phyloP scores from a whole-genome alignment of 495 filamentous ascomycete genomes.

The Margaritispora aquatica region DNA sequence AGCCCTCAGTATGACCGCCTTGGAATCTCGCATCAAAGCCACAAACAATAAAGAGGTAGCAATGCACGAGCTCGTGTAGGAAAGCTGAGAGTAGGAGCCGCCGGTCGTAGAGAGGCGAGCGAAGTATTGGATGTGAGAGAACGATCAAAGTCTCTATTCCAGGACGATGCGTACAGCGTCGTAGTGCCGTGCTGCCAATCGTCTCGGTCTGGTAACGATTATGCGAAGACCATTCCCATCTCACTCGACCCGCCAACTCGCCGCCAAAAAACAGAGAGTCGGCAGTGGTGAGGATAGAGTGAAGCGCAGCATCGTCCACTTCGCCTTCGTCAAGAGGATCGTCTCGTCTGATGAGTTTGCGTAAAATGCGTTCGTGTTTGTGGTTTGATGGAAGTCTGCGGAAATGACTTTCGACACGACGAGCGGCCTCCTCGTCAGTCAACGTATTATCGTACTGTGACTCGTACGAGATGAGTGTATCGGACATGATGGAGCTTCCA shows the following conservation, averaged over 20 bases:
- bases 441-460: slow-evolving; percentile 12
- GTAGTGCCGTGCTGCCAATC: slow-evolving; percentile 48
- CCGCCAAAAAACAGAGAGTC: slow-evolving; percentile 50
- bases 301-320: slow-evolving; percentile 42
- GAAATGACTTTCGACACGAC: slow-evolving; percentile 13
- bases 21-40: slow-evolving; percentile 41
- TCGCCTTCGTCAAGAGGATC: slow-evolving; percentile 26
- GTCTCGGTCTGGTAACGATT: slow-evolving; percentile 33
- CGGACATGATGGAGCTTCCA: slow-evolving; percentile 22
- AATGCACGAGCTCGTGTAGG: slow-evolving; percentile 51
- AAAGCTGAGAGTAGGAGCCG: slow-evolving; percentile 50
- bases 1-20: slow-evolving; percentile 48
- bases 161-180: slow-evolving; percentile 27
- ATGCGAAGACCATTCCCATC: slow-evolving; percentile 43
- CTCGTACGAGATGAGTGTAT: slow-evolving; percentile 6
- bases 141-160: slow-evolving; percentile 52
- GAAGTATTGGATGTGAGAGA: slow-evolving; percentile 43
- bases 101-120: slow-evolving; percentile 37
- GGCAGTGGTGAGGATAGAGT: slow-evolving; percentile 42
- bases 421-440: slow-evolving; percentile 15
- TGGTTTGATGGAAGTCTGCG: neutral
- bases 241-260: slow-evolving; percentile 40
- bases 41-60: slow-evolving; percentile 49
- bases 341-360: slow-evolving; percentile 11
- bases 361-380: slow-evolving; percentile 17